phyloP scores from a whole-genome alignment of 2,329 filamentous ascomycete genomes.

The Clarireedia homoeocarpa region DNA sequence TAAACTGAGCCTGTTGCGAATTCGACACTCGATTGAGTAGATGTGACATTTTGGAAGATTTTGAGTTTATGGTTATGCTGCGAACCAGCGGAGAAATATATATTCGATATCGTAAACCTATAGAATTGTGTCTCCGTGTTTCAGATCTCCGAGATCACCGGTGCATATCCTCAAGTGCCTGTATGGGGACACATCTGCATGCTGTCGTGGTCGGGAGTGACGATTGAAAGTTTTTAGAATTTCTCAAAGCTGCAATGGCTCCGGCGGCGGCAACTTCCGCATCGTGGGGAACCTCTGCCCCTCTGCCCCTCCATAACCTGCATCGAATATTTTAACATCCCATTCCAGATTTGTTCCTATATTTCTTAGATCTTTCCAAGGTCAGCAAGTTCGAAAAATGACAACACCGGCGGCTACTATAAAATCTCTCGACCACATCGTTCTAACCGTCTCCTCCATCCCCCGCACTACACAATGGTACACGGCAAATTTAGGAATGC shows the following conservation, averaged over 20 bases:
- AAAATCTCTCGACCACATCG: constrained; percentile 46
- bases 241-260: not conserved
- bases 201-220: no score
- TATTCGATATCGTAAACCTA: no score
- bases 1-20: constrained; percentile 44
- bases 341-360: not conserved
- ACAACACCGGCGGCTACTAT: constrained; percentile 16
- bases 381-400: constrained; percentile 6
- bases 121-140: no score
- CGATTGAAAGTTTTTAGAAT: no score
- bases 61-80: not conserved
- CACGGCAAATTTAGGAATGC: constrained; percentile 48
- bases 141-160: no score
- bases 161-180: no score
- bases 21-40: constrained; percentile 22
- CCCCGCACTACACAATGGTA: constrained; percentile 46
- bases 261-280: not conserved
- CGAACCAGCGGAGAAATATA: no score
- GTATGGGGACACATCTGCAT: no score
- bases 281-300: not conserved
- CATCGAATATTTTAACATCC: not conserved
- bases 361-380: not conserved
- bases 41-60: constrained; percentile 21
- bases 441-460: constrained; percentile 48
- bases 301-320: not conserved